A percentile compares a stretch with the other conserved stretches of the same genome.
These are phyloP conservation scores for Wallacemonas collosoma DNA, from an alignment of 208 protist genomes.

Conservation along the genomic window DNA sequence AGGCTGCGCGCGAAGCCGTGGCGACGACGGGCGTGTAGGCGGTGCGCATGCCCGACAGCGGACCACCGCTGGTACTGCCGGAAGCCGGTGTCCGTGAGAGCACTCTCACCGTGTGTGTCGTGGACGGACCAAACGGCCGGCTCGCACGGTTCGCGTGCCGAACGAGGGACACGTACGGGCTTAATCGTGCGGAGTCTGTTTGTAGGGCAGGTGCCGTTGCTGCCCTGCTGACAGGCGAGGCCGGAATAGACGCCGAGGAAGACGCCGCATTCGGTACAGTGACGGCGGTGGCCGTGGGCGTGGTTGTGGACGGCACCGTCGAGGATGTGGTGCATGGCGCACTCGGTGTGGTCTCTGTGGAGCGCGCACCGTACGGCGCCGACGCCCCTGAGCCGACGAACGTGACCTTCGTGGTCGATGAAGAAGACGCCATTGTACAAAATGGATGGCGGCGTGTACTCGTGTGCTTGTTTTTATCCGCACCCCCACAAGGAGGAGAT, in stretches of 20 bases:
- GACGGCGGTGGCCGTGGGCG: not conserved
- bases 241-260: not conserved
- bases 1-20: not conserved
- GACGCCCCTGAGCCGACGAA: slow-evolving; percentile 14
- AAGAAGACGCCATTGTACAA: not conserved
- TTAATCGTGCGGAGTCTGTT: slow-evolving; percentile 1
- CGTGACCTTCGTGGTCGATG: slow-evolving; percentile 10
- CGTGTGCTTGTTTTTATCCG: not conserved
- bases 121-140: slow-evolving; percentile 1
- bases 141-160: not conserved
- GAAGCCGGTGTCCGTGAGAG: not conserved
- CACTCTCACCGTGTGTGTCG: not conserved
- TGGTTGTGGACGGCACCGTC: not conserved
- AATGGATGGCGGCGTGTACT: too few relatives aligned
- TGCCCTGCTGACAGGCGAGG: not conserved
- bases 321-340: not conserved
- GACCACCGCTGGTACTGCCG: not conserved
- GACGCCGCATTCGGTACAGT: not conserved
- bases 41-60: slow-evolving; percentile 3
- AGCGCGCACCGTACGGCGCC: not conserved
- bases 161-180: slow-evolving; percentile 11
- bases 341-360: not conserved
- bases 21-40: slow-evolving; percentile 10
- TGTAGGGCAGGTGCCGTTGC: not conserved
- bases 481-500: not conserved